A percentile compares a stretch with the other conserved stretches of the same genome.
phyloP scores from a whole-genome alignment of 495 filamentous ascomycete genomes.

The Neurospora sp. region DNA sequence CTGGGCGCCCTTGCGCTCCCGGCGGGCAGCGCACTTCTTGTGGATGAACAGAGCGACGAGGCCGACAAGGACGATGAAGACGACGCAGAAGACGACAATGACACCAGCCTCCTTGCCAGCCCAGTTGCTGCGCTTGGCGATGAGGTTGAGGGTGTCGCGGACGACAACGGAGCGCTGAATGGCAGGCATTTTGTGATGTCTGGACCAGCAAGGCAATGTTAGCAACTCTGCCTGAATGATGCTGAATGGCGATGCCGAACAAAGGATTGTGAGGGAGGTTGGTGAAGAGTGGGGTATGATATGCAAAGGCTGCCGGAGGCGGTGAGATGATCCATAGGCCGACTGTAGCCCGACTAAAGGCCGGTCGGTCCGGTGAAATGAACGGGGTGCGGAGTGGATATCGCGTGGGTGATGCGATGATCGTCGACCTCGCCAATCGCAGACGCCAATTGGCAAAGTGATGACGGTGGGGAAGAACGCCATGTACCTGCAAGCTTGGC shows the following conservation, averaged over 20 bases:
- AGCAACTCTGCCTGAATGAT: neutral
- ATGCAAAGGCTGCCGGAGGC: neutral
- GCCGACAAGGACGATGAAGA: constrained; percentile 41
- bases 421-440: neutral
- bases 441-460: neutral
- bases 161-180: constrained; percentile 36
- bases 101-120: constrained; percentile 41
- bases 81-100: constrained; percentile 49
- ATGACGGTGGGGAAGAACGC: neutral
- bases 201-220: neutral
- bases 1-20: constrained; percentile 19
- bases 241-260: neutral
- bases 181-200: constrained; percentile 32
- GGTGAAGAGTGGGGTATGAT: neutral
- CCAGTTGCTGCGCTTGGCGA: constrained; percentile 45
- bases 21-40: constrained; percentile 30
- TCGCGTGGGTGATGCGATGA: neutral
- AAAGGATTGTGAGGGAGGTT: neutral
- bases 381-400: neutral
- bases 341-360: neutral
- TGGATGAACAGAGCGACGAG: constrained; percentile 36
- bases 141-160: constrained; percentile 32
- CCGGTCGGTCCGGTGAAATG: neutral
- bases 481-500: neutral
- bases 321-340: no score